Evolutionary conservation across 2,329 filamentous ascomycete species (phyloP), one percentile per base, ranked within the genome.

Genomic region (Fusarium sambucinum): DNA sequence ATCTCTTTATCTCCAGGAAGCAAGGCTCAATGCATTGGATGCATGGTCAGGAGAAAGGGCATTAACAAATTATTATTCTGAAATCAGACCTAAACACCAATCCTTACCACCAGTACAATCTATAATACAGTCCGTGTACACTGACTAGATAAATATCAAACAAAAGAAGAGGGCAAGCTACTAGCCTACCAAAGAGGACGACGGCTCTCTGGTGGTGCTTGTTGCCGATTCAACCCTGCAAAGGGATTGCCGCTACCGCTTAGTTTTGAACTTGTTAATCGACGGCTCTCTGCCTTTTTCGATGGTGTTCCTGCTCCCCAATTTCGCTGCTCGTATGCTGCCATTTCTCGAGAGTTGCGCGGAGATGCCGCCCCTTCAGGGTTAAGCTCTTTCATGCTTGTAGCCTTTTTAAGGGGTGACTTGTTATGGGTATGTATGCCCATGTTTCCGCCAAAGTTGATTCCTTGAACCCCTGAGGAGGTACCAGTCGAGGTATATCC

Each of bases 351-450:
- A 6, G 86, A 88, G 71, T 89, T 90, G 42, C 85, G 82, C 3
- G 87, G 87, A 37, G 85, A 85, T 10, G 75, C 68, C 10, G 76
- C 74, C 25, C 79, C 78, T 12, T 74, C 79, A 16, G 70, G 75
- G 70, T 83, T 81, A 42, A 88, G 82, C 58, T 92, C 78, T 79
- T 87, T 79, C 81, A 92, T 72, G 83, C 88, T 88, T 16, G 82
- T 82, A 3, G 92, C 85, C 77, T 97, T 97, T 73, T 93, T 91
- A 14, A 98, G 79, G 0, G 95, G 95, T 13, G 93, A 97, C 40
- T 90, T 91, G 8, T 89, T 89, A 77, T 97, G 93, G 8, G 86
- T 90, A 77, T 90, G 94, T 1, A 96, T 85, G 16, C 94, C 94
- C 50, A 97, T 82, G 75, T 86, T 95, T 4, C 94, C 93, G 17